Percentiles rank a stretch among this genome's conserved stretches.
Evolutionary conservation across 306 rosid genomes (phyloP).

Genomic region (Sindora glabra): DNA sequence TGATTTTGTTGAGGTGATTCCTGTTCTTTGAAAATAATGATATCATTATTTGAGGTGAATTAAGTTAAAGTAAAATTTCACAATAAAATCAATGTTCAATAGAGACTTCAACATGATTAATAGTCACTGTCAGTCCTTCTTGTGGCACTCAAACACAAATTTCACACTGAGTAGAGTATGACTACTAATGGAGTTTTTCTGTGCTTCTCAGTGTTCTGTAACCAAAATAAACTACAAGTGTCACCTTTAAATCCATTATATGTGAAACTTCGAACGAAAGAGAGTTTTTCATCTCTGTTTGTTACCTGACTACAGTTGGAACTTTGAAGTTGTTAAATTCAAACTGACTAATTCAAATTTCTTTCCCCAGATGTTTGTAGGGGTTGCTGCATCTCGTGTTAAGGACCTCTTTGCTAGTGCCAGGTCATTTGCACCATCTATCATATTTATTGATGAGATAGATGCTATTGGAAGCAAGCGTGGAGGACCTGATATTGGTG

Average conservation of each 20-base stretch:
- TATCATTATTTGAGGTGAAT: conserved; percentile 13
- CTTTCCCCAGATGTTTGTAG: conserved; percentile 76
- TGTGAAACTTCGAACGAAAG: conserved; percentile 8
- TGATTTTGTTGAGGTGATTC: conserved; percentile 89
- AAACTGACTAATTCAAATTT: conserved; percentile 11
- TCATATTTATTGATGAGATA: conserved; percentile 93
- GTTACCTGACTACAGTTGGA: background rate
- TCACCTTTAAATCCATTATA: background rate
- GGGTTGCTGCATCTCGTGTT: conserved; percentile 99
- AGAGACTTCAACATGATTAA: background rate
- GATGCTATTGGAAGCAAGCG: conserved; percentile 99
- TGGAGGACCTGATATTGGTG: conserved; percentile 98
- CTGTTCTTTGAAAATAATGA: conserved; percentile 17
- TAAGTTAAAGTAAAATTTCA: conserved; percentile 10
- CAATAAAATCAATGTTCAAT: background rate
- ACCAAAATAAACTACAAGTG: conserved; percentile 8
- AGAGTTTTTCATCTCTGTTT: conserved; percentile 1
- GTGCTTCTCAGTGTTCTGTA: conserved; percentile 9
- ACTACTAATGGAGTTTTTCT: background rate
- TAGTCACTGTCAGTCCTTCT: conserved; percentile 12
- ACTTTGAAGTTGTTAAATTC: background rate
- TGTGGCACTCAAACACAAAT: background rate
- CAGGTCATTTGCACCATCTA: conserved; percentile 87
- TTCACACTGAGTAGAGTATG: conserved; percentile 4
- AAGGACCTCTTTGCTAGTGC: conserved; percentile 87